phyloP scores from a whole-genome alignment of 805 yeast genomes.

The Teunomyces atbi region DNA sequence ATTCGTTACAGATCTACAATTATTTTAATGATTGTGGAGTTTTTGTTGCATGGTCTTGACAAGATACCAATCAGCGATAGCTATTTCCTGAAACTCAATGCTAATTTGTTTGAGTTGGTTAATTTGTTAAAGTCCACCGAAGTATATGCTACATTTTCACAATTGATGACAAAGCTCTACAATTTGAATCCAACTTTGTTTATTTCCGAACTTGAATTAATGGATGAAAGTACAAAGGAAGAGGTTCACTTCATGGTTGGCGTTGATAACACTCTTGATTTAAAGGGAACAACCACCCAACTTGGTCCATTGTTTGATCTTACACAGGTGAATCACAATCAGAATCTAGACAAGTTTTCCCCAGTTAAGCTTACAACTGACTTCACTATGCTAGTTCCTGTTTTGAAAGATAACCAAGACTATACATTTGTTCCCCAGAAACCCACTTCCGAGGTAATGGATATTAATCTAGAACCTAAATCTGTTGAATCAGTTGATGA shows the following conservation, averaged over 20 bases:
- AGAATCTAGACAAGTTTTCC: slow-evolving; percentile 14
- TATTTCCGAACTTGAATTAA: slow-evolving; percentile 21
- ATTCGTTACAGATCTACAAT: slow-evolving; percentile 32
- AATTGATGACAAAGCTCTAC: slow-evolving; percentile 26
- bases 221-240: slow-evolving; percentile 22
- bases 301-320: slow-evolving; percentile 26
- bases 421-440: slow-evolving; percentile 8
- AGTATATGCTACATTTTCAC: slow-evolving; percentile 20
- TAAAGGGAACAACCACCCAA: slow-evolving; percentile 10
- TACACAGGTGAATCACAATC: slow-evolving; percentile 23
- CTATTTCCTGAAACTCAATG: slow-evolving; percentile 22
- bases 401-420: slow-evolving; percentile 8
- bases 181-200: slow-evolving; percentile 28
- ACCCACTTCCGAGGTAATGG: not conserved
- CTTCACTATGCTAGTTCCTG: slow-evolving; percentile 32
- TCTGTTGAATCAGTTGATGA: slow-evolving; percentile 5
- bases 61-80: slow-evolving; percentile 36
- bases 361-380: slow-evolving; percentile 32
- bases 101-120: slow-evolving; percentile 30
- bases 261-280: slow-evolving; percentile 21
- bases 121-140: slow-evolving; percentile 32
- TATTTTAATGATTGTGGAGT: slow-evolving; percentile 24
- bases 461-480: not conserved
- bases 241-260: slow-evolving; percentile 36
- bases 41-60: slow-evolving; percentile 25